These are phyloP conservation scores for Penium margaritaceum DNA, from an alignment of 139 green algal species.

Conservation along the genomic window DNA sequence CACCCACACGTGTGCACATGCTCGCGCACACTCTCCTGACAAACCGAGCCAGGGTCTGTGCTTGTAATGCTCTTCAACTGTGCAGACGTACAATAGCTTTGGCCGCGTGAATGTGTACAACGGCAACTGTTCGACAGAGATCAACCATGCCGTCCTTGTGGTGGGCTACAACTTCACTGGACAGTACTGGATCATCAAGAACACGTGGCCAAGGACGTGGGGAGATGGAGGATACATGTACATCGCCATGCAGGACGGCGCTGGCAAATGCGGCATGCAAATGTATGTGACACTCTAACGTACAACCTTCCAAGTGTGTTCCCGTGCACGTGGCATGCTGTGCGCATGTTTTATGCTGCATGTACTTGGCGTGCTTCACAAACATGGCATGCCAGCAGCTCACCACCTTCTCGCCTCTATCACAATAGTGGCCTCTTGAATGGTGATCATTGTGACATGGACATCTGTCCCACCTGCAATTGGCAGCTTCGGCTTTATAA, in stretches of 20 bases:
- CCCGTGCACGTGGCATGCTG: too few species aligned
- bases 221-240: conserved; percentile 84
- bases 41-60: too few species aligned
- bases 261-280: conserved; percentile 80
- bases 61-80: background rate
- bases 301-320: too few species aligned
- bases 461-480: background rate
- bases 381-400: too few species aligned
- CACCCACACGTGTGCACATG: background rate
- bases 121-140: conserved; percentile 8
- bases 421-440: too few species aligned
- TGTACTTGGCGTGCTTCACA: too few species aligned
- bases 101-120: conserved; percentile 7
- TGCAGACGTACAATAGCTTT: conserved; percentile 74
- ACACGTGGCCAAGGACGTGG: conserved; percentile 79
- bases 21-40: too few species aligned
- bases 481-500: background rate
- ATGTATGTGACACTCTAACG: background rate
- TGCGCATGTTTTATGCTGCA: too few species aligned
- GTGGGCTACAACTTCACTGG: conserved; percentile 54
- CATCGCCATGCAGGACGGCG: conserved; percentile 47
- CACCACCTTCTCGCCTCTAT: too few species aligned
- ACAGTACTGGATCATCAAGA: conserved; percentile 89
- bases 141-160: conserved; percentile 34
- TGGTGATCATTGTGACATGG: too few species aligned